Conservation (phyloP, 2,329 filamentous ascomycete genomes). For the Phaeosphaeria sp. region DNA sequence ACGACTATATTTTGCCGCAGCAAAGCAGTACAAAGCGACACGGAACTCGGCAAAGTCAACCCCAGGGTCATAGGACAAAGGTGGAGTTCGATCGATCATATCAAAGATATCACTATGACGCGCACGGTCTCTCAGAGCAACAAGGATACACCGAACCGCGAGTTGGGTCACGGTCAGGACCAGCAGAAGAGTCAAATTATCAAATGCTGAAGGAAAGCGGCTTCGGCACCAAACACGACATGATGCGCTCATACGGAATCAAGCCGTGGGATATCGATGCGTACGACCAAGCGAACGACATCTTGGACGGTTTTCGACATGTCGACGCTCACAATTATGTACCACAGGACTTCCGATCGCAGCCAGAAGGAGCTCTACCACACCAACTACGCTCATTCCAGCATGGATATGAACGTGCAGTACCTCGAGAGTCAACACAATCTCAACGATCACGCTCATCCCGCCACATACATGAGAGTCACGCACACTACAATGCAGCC, state of each 20-base stretch:
- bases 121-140: too few relatives aligned
- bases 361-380: not conserved
- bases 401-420: not conserved
- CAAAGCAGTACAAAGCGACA: not conserved
- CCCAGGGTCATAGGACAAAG: not conserved
- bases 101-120: too few relatives aligned
- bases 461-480: too few relatives aligned
- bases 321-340: not conserved
- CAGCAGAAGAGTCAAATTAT: constrained; percentile 1
- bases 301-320: constrained; percentile 4
- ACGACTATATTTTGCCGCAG: not conserved
- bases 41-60: not conserved
- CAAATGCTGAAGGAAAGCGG: constrained; percentile 12
- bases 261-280: constrained; percentile 1
- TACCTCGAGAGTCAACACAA: too few relatives aligned
- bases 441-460: too few relatives aligned
- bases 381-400: not conserved
- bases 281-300: constrained; percentile 2
- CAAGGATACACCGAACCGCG: not conserved
- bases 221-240: constrained; percentile 13
- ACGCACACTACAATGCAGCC: not conserved
- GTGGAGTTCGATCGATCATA: too few relatives aligned
- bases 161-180: not conserved
- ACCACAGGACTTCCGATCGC: not conserved
- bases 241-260: constrained; percentile 9